These are phyloP conservation scores for Paraphoma chrysanthemicola DNA, from an alignment of 2,329 filamentous ascomycete genomes.

Conservation along the genomic window DNA sequence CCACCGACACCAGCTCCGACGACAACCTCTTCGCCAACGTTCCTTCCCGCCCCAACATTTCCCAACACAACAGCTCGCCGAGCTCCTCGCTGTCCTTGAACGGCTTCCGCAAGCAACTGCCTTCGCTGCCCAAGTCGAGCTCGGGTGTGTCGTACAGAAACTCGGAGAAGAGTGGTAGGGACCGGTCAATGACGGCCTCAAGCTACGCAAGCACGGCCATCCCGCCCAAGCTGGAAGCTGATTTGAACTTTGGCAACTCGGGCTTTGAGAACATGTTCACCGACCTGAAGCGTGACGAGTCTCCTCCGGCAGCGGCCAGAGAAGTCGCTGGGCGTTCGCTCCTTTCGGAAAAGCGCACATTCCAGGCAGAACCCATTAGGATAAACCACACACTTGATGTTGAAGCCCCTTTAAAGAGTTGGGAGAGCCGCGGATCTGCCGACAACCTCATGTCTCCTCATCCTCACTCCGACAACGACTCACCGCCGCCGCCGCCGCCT, in stretches of 20 bases:
- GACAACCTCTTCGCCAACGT: conserved; percentile 47
- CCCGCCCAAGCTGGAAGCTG: conserved; percentile 59
- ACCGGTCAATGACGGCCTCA: conserved; percentile 56
- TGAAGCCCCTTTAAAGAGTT: conserved; percentile 59
- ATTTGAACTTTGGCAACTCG: conserved; percentile 44
- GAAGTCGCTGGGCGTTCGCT: conserved; percentile 41
- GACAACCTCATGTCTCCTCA: conserved; percentile 57
- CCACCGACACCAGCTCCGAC: conserved; percentile 45
- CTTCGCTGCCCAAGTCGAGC: conserved; percentile 32
- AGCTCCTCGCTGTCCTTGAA: conserved; percentile 26
- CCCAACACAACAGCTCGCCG: conserved; percentile 40
- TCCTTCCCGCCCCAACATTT: conserved; percentile 36
- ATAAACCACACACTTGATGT: conserved; percentile 53
- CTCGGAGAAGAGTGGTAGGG: conserved; percentile 21
- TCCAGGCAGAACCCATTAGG: conserved; percentile 52
- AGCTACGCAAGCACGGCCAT: conserved; percentile 57
- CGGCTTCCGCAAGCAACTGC: conserved; percentile 36
- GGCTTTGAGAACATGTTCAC: conserved; percentile 59
- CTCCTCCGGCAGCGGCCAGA: conserved; percentile 34
- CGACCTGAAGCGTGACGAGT: conserved; percentile 37
- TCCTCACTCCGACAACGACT: conserved; percentile 45
- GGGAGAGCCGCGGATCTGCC: conserved; percentile 59
- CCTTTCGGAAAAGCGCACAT: conserved; percentile 42
- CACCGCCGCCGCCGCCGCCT: conserved; percentile 41
- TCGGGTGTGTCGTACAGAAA: conserved; percentile 27